Percentiles rank a stretch among this genome's conserved stretches.
Conservation (phyloP, 164 flowering plant species). For the Sedum album region DNA sequence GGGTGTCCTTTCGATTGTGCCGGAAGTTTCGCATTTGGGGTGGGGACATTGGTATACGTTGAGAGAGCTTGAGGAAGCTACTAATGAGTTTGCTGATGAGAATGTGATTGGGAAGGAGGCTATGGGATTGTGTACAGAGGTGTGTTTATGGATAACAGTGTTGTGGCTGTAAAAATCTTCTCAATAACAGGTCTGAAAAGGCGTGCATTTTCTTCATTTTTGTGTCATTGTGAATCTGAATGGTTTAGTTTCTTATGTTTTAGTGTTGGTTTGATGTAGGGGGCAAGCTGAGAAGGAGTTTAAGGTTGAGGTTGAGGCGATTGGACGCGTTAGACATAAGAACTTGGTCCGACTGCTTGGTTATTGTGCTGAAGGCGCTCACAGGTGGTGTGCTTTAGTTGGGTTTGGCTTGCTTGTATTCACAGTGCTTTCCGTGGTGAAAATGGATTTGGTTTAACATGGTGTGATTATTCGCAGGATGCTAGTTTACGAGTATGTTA, state of each 20-base stretch:
- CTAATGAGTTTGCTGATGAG: slow-evolving; percentile 51
- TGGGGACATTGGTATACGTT: slow-evolving; percentile 80
- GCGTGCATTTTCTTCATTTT: not conserved
- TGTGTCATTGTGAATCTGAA: not conserved
- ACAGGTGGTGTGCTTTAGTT: slow-evolving; percentile 38
- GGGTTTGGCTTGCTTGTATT: too few relatives aligned
- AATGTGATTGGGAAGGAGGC: slow-evolving; percentile 76
- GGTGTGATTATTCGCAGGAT: slow-evolving; percentile 33
- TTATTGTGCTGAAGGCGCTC: slow-evolving; percentile 90
- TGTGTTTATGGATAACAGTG: slow-evolving; percentile 32
- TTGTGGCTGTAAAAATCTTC: slow-evolving; percentile 64
- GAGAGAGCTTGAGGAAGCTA: slow-evolving; percentile 57
- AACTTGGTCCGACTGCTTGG: slow-evolving; percentile 86
- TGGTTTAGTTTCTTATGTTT: not conserved
- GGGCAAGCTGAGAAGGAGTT: slow-evolving; percentile 85
- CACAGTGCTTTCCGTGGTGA: not conserved
- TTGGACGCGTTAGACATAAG: slow-evolving; percentile 85
- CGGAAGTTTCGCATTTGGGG: slow-evolving; percentile 69
- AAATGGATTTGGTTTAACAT: slow-evolving; percentile 4
- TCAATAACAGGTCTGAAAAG: slow-evolving; percentile 45
- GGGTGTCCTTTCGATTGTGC: slow-evolving; percentile 16
- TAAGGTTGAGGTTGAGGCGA: slow-evolving; percentile 80
- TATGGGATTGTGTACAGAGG: slow-evolving; percentile 70
- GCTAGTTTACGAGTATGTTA: slow-evolving; percentile 80
- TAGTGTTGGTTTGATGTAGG: slow-evolving; percentile 26